A percentile compares a stretch with the other conserved stretches of the same genome.
Conservation (phyloP, 1,284 basidiomycete genomes). For the Rhodotorula mucilaginosa region DNA sequence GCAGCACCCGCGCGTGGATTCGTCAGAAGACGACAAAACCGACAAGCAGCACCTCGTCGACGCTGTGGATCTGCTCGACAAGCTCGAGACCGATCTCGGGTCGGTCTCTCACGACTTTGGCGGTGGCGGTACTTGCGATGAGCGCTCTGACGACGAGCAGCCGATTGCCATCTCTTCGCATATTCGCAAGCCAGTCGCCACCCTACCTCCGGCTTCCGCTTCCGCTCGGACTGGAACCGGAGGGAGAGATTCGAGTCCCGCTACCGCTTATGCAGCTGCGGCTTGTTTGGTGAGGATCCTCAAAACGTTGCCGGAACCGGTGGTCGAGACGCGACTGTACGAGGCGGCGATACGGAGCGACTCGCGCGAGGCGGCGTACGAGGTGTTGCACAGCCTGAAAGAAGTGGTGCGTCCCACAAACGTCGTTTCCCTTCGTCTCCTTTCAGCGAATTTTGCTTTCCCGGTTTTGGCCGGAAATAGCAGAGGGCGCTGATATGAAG, state of each 20-base stretch:
- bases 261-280: slow-evolving; percentile 3
- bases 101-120: slow-evolving; percentile 14
- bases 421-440: no score
- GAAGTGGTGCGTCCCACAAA: slow-evolving; percentile 18
- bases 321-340: slow-evolving; percentile 20
- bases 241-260: no score
- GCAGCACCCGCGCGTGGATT: not conserved
- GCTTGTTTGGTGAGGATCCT: slow-evolving; percentile 15
- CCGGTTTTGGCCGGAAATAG: no score
- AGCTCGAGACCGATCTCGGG: slow-evolving; percentile 5
- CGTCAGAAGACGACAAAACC: slow-evolving; percentile 25
- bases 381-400: slow-evolving; percentile 18
- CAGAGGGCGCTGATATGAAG: no score
- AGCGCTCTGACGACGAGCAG: no score
- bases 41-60: slow-evolving; percentile 14
- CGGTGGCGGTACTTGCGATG: slow-evolving; percentile 13
- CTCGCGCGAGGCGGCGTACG: slow-evolving; percentile 27
- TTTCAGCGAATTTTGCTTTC: no score
- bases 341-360: slow-evolving; percentile 20
- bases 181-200: no score
- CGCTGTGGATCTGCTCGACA: slow-evolving; percentile 13
- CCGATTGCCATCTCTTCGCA: no score
- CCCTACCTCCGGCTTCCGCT: no score
- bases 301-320: slow-evolving; percentile 22
- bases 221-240: no score